Evolutionary conservation across 306 rosid species (phyloP).

Genomic region (Lablab purpureus): DNA sequence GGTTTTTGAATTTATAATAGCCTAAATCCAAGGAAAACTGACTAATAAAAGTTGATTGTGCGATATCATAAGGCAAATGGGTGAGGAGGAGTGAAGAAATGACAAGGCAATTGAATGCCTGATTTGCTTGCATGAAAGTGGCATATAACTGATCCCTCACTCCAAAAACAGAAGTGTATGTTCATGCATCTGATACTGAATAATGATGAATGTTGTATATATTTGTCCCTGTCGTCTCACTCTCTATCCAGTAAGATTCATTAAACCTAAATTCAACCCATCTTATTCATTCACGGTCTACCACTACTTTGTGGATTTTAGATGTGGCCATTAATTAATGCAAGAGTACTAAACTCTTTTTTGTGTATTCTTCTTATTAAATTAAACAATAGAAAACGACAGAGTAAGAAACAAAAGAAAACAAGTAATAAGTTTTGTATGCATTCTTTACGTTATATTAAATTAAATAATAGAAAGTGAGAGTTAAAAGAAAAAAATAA

Average conservation of each 20-base stretch:
- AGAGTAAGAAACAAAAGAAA: no score
- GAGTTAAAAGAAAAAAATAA: no score
- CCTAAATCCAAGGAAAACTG: conserved; percentile 2
- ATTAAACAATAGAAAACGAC: no score
- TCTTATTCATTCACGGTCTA: not conserved
- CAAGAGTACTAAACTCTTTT: not conserved
- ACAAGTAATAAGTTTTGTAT: no score
- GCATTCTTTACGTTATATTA: no score
- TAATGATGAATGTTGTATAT: not conserved
- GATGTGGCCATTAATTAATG: not conserved
- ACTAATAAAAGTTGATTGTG: conserved; percentile 2
- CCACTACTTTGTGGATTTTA: not conserved
- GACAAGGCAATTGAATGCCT: not conserved
- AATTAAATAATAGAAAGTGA: no score
- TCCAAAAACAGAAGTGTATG: not conserved
- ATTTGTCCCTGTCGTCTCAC: not conserved
- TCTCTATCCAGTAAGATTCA: not conserved
- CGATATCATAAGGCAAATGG: conserved; percentile 5
- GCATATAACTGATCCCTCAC: not conserved
- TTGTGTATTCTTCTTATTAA: no score
- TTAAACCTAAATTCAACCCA: not conserved
- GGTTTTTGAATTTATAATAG: not conserved
- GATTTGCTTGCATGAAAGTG: conserved; percentile 19
- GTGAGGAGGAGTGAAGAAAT: not conserved
- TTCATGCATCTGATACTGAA: conserved; percentile 33